A percentile compares a stretch with the other conserved stretches of the same genome.
Evolutionary conservation across 148 eudicot genomes (phyloP).

Genomic region (Limonium bicolor): DNA sequence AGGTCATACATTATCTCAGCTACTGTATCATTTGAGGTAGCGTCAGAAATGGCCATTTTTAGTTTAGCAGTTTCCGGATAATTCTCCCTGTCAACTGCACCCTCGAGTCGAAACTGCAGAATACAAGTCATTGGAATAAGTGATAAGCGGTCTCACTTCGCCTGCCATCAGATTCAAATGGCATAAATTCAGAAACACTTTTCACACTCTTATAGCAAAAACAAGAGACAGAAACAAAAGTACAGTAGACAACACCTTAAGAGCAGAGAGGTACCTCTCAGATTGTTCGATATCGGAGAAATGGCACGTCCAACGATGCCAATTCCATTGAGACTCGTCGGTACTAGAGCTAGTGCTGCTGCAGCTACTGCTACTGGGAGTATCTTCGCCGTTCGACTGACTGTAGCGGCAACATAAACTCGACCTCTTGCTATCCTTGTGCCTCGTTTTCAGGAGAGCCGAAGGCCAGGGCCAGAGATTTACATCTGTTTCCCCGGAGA

Average conservation of each 20-base stretch:
- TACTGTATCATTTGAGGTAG: constrained; percentile 59
- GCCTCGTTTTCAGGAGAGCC: neutral
- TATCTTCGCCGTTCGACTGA: constrained; percentile 10
- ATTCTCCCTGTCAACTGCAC: constrained; percentile 76
- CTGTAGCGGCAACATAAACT: constrained; percentile 10
- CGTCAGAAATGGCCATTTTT: constrained; percentile 52
- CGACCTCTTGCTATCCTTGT: neutral
- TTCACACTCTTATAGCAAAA: neutral
- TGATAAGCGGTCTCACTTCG: neutral
- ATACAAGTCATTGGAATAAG: neutral
- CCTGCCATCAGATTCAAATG: too few relatives aligned
- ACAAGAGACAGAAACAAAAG: neutral
- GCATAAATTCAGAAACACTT: neutral
- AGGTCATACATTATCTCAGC: constrained; percentile 73
- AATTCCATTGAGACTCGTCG: constrained; percentile 58
- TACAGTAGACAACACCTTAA: constrained; percentile 38
- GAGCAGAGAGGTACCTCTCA: constrained; percentile 39
- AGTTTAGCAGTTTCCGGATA: constrained; percentile 80
- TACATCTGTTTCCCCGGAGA: too few relatives aligned
- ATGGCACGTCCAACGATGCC: constrained; percentile 48
- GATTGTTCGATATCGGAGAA: constrained; percentile 49
- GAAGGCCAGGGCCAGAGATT: too few relatives aligned
- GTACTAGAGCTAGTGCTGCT: neutral
- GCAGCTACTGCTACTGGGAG: neutral
- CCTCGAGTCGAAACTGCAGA: constrained; percentile 87